Base-by-base conservation (phyloP, 495 filamentous ascomycete genomes). In the Sporormia fimetaria region DNA sequence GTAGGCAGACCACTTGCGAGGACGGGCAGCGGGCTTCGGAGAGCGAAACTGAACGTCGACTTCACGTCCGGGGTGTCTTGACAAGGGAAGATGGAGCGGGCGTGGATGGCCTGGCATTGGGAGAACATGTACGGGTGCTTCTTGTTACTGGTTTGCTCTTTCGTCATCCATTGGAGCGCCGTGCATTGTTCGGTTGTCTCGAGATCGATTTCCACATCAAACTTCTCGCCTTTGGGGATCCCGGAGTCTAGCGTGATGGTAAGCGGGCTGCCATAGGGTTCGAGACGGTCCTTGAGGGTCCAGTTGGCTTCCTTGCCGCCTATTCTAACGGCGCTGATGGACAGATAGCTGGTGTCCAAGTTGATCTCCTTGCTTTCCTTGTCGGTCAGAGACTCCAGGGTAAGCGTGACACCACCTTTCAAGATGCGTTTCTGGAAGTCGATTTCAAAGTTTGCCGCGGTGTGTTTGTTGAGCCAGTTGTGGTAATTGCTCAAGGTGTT, bases 1-100 rank as follows among this genome's bases (percentile, higher is more conserved):
- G 76, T 72, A 0, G 82, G 74, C 20, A 94, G 64, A 26, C 90
- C 88, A 60, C 81, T 87, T 7, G 88, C 87, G 44, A 94, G 71
- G 27, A 95, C 87, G 3, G 85, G 84, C 8, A 92, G 70, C 5
- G 85, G 79, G 14, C 85, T 94, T 23, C 74, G 75, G 57, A 98
- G 84, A 51, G 78, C 80, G 62, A 95, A 94, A 39, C 79, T 71
- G 62, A 86, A 83, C 3, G 84, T 87, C 28, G 78, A 82, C 63
- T 98, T 98, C 44, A 95, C 78, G 57, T 92, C 85, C 17, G 88
- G 88, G 0, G 90, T 95, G 60, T 98, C 88, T 66, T 98, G 88
- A 61, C 87, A 95, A 9, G 90, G 90, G 60, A 94, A 94, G 38
- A 95, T 70, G 16, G 85, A 93, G 34, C 88, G 74, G 18, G 81